Base-by-base conservation (phyloP, 164 flowering plant species). In the Aristolochia fimbriata region DNA sequence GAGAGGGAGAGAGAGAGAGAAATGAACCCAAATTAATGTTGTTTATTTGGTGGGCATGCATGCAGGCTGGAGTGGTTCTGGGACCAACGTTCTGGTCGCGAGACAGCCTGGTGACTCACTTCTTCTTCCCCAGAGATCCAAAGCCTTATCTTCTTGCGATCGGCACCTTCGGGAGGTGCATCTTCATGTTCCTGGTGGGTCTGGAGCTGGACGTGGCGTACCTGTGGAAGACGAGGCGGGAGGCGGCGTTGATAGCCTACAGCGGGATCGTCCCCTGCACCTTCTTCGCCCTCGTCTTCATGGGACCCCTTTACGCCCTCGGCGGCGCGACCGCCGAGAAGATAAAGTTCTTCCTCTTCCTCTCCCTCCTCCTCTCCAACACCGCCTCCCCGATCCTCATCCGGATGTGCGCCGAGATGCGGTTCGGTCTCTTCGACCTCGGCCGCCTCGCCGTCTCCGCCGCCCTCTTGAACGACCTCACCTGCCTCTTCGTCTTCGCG, bases 121-220 rank as follows among this genome's bases (percentile, higher is more conserved):
- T 37, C 43, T 37, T 37, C 43, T 37, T 37, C 43, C 43, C 43
- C 43, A 37, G 43, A 37, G 43, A 37, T 37, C 43, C 43, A 10
- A 37, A 37, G 43, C 43, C 43, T 37, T 37, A 37, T 10, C 43
- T 37, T 0, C 43, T 37, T 10, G 43, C 10, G 9, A 37, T 37
- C 12, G 43, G 43, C 7, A 37, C 43, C 9, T 6, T 37, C 43
- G 43, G 43, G 43, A 7, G 43, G 43, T 7, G 43, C 43, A 2
- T 41, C 47, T 37, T 21, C 37, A 17, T 15, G 47, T 56, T 56
- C 59, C 59, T 56, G 21, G 17, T 56, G 12, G 59, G 59, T 33
- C 45, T 30, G 45, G 59, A 56, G 45, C n/a, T 56, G 22, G 59
- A 56, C 59, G 12, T 16, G 41, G 12, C 20, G 3, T 31, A 56